Percentiles rank a stretch among this genome's conserved stretches.
Evolutionary conservation across 1,284 basidiomycete species (phyloP).

Genomic region (Tilletia indica): DNA sequence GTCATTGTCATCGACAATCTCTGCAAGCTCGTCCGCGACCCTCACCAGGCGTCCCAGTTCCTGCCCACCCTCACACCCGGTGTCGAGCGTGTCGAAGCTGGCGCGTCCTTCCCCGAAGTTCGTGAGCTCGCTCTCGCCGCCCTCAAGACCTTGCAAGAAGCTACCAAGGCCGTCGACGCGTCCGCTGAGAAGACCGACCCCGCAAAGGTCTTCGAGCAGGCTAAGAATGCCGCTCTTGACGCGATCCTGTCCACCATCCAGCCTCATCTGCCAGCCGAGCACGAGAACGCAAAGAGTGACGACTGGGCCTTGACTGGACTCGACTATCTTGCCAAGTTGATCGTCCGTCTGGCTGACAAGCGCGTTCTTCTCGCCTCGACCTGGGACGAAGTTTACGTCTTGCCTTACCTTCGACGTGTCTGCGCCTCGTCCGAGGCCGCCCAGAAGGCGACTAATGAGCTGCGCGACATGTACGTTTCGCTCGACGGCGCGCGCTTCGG

Average conservation of each 20-base stretch:
- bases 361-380: conserved; percentile 47
- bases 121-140: conserved; percentile 52
- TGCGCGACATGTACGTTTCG: conserved; percentile 47
- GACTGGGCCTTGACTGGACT: conserved; percentile 44
- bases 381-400: conserved; percentile 55
- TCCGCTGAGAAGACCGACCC: conserved; percentile 38
- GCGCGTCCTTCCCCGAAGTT: conserved; percentile 93
- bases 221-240: conserved; percentile 41
- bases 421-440: conserved; percentile 41
- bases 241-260: conserved; percentile 38
- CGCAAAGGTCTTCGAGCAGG: conserved; percentile 36
- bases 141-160: conserved; percentile 45
- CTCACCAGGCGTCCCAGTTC: conserved; percentile 83
- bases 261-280: conserved; percentile 37
- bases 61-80: conserved; percentile 84
- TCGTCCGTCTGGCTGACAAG: conserved; percentile 53
- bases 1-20: conserved; percentile 89
- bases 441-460: conserved; percentile 39
- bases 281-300: conserved; percentile 42
- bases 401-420: conserved; percentile 57
- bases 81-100: conserved; percentile 83
- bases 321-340: conserved; percentile 42
- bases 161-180: conserved; percentile 35
- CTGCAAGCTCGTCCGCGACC: conserved; percentile 94
- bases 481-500: conserved; percentile 52